phyloP scores from a whole-genome alignment of 805 yeast genomes.

The Schwanniomyces polymorphus region DNA sequence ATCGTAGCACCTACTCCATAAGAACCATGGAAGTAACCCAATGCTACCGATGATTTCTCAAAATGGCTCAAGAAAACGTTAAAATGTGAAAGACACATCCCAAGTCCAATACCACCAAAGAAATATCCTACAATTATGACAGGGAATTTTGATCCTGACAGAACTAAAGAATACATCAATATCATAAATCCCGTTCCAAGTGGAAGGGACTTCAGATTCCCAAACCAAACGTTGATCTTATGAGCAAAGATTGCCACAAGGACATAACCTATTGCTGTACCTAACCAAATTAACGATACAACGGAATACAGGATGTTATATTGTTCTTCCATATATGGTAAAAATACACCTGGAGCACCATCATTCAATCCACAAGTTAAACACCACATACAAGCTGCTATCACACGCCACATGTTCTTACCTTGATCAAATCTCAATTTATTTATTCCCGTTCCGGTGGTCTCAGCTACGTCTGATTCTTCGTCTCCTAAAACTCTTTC shows the following conservation, averaged over 20 bases:
- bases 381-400: slow-evolving; percentile 41
- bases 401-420: slow-evolving; percentile 40
- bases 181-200: neutral
- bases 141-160: slow-evolving; percentile 19
- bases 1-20: slow-evolving; percentile 25
- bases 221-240: slow-evolving; percentile 39
- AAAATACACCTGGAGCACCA: slow-evolving; percentile 59
- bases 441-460: too few relatives aligned
- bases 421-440: slow-evolving; percentile 33
- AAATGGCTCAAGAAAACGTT: slow-evolving; percentile 19
- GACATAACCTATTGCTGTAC: slow-evolving; percentile 57
- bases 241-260: slow-evolving; percentile 50
- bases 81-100: slow-evolving; percentile 18
- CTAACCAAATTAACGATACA: slow-evolving; percentile 60
- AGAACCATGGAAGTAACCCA: slow-evolving; percentile 18
- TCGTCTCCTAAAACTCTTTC: neutral
- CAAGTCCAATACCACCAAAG: slow-evolving; percentile 21
- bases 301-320: slow-evolving; percentile 49
- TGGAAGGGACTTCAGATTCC: slow-evolving; percentile 36
- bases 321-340: slow-evolving; percentile 51
- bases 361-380: slow-evolving; percentile 48
- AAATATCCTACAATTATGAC: slow-evolving; percentile 19
- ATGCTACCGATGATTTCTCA: slow-evolving; percentile 13
- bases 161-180: slow-evolving; percentile 15
- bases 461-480: neutral